Evolutionary conservation across 2,329 filamentous ascomycete species (phyloP).

Genomic region (Lachnellula subtilissima): DNA sequence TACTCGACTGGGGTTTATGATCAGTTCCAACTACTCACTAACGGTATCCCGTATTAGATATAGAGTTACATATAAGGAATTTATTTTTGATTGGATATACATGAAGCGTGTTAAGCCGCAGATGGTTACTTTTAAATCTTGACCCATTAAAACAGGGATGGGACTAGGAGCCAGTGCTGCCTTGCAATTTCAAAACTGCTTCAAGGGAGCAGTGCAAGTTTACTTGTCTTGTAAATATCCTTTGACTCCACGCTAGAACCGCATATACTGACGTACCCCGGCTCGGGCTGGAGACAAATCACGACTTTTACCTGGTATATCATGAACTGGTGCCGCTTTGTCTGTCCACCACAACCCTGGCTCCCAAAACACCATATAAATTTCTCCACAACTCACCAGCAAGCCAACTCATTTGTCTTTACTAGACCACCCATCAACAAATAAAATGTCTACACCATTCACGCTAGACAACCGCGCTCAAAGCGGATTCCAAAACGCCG

Average conservation of each 20-base stretch:
- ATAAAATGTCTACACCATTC: conserved; percentile 9
- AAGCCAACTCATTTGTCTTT: background rate
- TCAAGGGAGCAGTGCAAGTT: background rate
- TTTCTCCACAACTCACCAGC: too few species aligned
- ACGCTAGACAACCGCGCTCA: conserved; percentile 19
- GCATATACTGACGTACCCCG: background rate
- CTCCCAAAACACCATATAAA: too few species aligned
- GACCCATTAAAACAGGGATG: background rate
- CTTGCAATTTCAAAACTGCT: too few species aligned
- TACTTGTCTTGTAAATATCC: background rate
- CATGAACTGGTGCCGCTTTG: too few species aligned
- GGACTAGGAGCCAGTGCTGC: background rate
- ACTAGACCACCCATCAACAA: background rate
- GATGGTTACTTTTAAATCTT: background rate
- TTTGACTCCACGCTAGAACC: too few species aligned
- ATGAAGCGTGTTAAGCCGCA: background rate
- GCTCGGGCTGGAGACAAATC: too few species aligned
- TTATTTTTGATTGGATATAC: background rate
- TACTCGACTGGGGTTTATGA: conserved; percentile 94
- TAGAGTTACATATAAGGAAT: background rate
- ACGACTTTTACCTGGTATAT: too few species aligned
- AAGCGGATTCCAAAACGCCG: conserved; percentile 58
- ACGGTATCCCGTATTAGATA: conserved; percentile 78
- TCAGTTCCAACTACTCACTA: conserved; percentile 94
- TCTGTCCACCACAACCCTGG: too few species aligned